These are phyloP conservation scores for Alnus rubra DNA, from an alignment of 306 rosid species.

Conservation along the genomic window DNA sequence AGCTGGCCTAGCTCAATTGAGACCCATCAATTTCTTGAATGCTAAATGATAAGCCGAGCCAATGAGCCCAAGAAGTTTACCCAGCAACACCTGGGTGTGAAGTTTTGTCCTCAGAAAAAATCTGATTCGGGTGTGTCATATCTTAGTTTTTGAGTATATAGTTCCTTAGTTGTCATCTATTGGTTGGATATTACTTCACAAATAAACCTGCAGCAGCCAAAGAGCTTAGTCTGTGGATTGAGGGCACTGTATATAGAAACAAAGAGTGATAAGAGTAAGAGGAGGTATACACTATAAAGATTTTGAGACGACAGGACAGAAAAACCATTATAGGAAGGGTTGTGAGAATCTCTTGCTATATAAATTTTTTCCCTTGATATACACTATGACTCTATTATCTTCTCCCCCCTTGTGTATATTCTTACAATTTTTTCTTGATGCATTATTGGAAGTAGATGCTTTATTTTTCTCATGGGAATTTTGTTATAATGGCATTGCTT, in stretches of 20 bases:
- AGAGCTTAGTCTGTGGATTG: conserved; percentile 48
- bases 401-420: neutral
- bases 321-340: conserved; percentile 32
- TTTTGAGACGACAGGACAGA: conserved; percentile 42
- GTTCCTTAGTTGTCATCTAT: conserved; percentile 42
- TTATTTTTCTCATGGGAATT: neutral
- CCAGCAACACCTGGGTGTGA: conserved; percentile 44
- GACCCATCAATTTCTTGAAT: conserved; percentile 49
- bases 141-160: conserved; percentile 36
- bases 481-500: neutral
- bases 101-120: conserved; percentile 69
- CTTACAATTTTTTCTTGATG: neutral
- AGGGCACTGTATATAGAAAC: conserved; percentile 75
- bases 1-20: conserved; percentile 79
- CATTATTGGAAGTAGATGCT: neutral
- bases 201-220: conserved; percentile 55
- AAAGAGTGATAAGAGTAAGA: conserved; percentile 57
- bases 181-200: conserved; percentile 45
- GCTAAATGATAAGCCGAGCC: conserved; percentile 43
- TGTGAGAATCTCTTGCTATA: conserved; percentile 27
- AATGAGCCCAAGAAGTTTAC: conserved; percentile 16
- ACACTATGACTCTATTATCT: neutral
- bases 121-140: conserved; percentile 21
- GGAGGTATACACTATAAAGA: conserved; percentile 60
- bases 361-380: conserved; percentile 12